Percentiles rank a stretch among this genome's conserved stretches.
phyloP scores from a whole-genome alignment of 1,139 yeast species.

The Pneumocystis sp. region DNA sequence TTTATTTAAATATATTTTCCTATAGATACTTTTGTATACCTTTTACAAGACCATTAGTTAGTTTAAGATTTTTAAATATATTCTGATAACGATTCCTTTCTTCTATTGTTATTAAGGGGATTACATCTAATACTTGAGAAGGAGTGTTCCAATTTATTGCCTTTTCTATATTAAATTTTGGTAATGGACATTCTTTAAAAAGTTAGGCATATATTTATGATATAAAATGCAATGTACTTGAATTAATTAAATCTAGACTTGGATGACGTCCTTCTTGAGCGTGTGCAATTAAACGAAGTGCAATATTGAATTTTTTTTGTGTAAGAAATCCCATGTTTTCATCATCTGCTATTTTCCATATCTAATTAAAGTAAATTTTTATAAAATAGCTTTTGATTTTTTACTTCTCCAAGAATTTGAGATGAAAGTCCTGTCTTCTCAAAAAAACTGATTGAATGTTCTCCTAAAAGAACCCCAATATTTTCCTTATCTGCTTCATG shows the following conservation, averaged over 20 bases:
- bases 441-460: constrained; percentile 68
- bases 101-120: constrained; percentile 10
- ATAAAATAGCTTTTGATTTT: neutral
- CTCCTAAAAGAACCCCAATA: constrained; percentile 78
- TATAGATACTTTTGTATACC: constrained; percentile 33
- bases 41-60: constrained; percentile 39
- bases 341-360: constrained; percentile 85
- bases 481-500: constrained; percentile 63
- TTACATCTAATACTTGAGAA: constrained; percentile 14
- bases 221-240: constrained; percentile 7
- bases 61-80: constrained; percentile 8
- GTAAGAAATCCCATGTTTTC: constrained; percentile 74
- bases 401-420: constrained; percentile 50
- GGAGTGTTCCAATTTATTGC: constrained; percentile 11
- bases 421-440: constrained; percentile 80
- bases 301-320: constrained; percentile 66
- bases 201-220: constrained; percentile 20
- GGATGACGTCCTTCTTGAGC: constrained; percentile 62
- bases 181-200: constrained; percentile 36
- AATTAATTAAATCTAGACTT: constrained; percentile 27
- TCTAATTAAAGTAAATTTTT: constrained; percentile 18
- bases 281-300: constrained; percentile 80
- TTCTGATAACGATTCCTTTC: constrained; percentile 10
- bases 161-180: constrained; percentile 22
- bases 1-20: neutral